phyloP scores from a whole-genome alignment of 1,139 yeast genomes.

The Candida labiduridarum region DNA sequence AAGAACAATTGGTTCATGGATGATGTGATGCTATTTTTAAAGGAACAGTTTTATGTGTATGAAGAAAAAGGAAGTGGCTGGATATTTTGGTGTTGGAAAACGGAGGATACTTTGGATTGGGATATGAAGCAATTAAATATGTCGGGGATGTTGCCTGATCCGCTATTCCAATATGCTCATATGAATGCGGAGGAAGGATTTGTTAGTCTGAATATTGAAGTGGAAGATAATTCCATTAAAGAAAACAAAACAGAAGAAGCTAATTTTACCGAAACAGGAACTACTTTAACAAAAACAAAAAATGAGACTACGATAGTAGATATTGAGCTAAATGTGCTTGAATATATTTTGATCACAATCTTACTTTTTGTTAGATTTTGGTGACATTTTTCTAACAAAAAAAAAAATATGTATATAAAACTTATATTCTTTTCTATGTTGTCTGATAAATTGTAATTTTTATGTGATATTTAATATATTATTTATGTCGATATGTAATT shows the following conservation, averaged over 20 bases:
- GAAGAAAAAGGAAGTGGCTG: slow-evolving; percentile 22
- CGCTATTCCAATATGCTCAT: slow-evolving; percentile 7
- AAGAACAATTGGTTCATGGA: slow-evolving; percentile 13
- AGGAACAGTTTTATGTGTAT: slow-evolving; percentile 23
- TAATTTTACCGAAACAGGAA: not conserved
- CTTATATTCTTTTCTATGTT: not conserved
- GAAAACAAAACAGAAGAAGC: not conserved
- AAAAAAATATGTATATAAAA: not conserved
- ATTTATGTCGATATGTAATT: not conserved
- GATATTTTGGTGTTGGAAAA: slow-evolving; percentile 58
- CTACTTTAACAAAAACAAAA: not conserved
- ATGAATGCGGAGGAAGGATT: not conserved
- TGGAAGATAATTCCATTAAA: not conserved
- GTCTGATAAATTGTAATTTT: not conserved
- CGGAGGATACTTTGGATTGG: slow-evolving; percentile 27
- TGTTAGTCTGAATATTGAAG: not conserved
- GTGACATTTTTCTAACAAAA: not conserved
- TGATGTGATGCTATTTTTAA: slow-evolving; percentile 22
- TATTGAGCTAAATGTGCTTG: not conserved
- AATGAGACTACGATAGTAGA: not conserved
- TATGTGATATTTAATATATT: not conserved
- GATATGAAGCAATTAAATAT: slow-evolving; percentile 19
- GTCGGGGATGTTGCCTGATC: slow-evolving; percentile 13
- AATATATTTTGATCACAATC: not conserved
- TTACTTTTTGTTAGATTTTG: slow-evolving; percentile 1